phyloP scores from a whole-genome alignment of 192 early-diverging fungal species.

The Linnemannia schmuckeri region DNA sequence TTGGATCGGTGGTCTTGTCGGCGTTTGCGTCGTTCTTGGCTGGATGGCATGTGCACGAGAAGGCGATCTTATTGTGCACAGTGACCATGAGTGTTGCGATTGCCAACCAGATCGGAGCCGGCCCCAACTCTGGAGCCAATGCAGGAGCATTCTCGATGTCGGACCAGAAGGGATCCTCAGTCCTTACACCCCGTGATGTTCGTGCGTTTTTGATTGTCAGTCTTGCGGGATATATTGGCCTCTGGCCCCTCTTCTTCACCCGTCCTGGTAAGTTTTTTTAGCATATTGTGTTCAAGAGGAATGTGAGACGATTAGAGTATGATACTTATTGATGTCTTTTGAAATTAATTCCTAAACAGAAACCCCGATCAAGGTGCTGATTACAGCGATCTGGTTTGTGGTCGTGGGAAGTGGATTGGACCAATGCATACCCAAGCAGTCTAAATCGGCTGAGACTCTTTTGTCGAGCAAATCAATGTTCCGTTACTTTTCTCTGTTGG shows the following conservation, averaged over 20 bases:
- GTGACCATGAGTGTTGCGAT: conserved; percentile 58
- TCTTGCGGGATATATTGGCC: conserved; percentile 70
- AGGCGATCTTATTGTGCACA: conserved; percentile 87
- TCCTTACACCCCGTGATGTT: conserved; percentile 58
- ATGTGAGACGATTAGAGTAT: not conserved
- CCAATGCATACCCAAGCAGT: conserved; percentile 46
- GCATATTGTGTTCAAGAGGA: not conserved
- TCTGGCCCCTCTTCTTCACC: conserved; percentile 81
- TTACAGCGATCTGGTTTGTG: conserved; percentile 59
- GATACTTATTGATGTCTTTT: not conserved
- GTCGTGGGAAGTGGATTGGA: conserved; percentile 51
- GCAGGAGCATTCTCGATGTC: conserved; percentile 13
- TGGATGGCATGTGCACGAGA: conserved; percentile 99
- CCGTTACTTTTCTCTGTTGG: conserved; percentile 45
- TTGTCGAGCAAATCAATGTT: conserved; percentile 13
- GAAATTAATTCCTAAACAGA: conserved; percentile 35
- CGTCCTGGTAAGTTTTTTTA: conserved; percentile 64
- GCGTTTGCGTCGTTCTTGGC: conserved; percentile 92
- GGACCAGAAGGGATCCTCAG: not conserved
- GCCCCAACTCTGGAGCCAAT: conserved; percentile 35
- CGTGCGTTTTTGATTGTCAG: conserved; percentile 74
- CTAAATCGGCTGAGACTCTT: conserved; percentile 1
- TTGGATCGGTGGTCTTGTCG: conserved; percentile 82
- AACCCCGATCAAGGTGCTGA: conserved; percentile 60
- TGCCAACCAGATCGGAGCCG: conserved; percentile 52